Conservation (phyloP, 2,329 filamentous ascomycete species). For the Xylariaceae sp. region DNA sequence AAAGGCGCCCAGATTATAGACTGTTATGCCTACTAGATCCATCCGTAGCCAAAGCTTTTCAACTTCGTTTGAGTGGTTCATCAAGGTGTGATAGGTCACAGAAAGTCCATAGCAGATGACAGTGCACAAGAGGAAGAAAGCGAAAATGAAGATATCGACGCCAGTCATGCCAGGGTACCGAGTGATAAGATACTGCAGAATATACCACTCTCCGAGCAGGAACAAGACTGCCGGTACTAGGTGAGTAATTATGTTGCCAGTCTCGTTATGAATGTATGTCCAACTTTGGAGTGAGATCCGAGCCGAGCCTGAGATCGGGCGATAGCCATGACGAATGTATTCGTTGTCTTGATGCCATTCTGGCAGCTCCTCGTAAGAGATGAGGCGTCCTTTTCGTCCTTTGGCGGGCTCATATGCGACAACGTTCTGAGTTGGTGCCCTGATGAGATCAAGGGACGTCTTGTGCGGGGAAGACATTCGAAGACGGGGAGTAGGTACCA, state of each 20-base stretch:
- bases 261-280: slow-evolving; percentile 50
- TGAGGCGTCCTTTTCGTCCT: too few relatives aligned
- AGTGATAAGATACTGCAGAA: slow-evolving; percentile 31
- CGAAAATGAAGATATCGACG: slow-evolving; percentile 53
- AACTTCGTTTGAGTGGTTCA: slow-evolving; percentile 62
- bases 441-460: too few relatives aligned
- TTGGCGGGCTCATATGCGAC: too few relatives aligned
- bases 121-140: slow-evolving; percentile 54
- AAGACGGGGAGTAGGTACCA: too few relatives aligned
- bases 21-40: slow-evolving; percentile 69
- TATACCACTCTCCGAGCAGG: slow-evolving; percentile 38
- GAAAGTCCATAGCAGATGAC: slow-evolving; percentile 52
- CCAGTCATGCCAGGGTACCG: slow-evolving; percentile 44
- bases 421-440: too few relatives aligned
- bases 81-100: slow-evolving; percentile 64
- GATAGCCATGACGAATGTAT: background rate
- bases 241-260: slow-evolving; percentile 64
- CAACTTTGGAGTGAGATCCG: background rate
- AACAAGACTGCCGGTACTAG: slow-evolving; percentile 51
- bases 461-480: too few relatives aligned
- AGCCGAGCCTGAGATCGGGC: background rate
- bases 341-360: background rate
- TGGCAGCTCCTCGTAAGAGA: background rate
- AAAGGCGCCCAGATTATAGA: slow-evolving; percentile 65
- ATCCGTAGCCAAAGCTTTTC: slow-evolving; percentile 63